A percentile compares a stretch with the other conserved stretches of the same genome.
phyloP scores from a whole-genome alignment of 208 protist species.

The Acanthamoeba royreba region DNA sequence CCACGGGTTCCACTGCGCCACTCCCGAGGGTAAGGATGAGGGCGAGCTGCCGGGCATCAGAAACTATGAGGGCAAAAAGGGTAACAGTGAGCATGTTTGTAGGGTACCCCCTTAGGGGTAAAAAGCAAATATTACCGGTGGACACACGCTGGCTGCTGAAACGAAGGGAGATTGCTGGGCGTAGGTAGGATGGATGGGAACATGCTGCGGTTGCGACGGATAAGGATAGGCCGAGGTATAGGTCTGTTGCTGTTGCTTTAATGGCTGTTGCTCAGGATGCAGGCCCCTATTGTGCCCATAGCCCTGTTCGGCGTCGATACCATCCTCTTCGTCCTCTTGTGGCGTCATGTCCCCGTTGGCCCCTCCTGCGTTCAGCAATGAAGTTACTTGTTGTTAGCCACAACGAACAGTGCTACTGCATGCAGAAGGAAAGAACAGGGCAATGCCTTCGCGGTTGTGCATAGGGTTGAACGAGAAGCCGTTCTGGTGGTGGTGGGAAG shows the following conservation, averaged over 20 bases:
- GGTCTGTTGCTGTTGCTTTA: neutral
- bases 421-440: neutral
- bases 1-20: constrained; percentile 19
- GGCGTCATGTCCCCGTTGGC: neutral
- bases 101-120: neutral
- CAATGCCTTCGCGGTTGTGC: too few species aligned
- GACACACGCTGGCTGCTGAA: neutral
- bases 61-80: neutral
- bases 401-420: too few species aligned
- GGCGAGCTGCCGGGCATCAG: neutral
- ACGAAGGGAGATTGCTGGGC: neutral
- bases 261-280: neutral
- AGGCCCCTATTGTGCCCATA: neutral
- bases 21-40: neutral
- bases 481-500: neutral
- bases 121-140: neutral
- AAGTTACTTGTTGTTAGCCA: too few species aligned
- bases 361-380: too few species aligned
- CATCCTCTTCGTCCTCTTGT: neutral
- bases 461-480: too few species aligned
- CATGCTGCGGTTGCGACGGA: neutral
- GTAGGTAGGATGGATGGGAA: neutral
- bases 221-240: neutral
- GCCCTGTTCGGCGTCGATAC: neutral
- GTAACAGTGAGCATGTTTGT: neutral